Evolutionary conservation across 768 basidiomycete species (phyloP).

Genomic region (Boletus pseudopeckii): DNA sequence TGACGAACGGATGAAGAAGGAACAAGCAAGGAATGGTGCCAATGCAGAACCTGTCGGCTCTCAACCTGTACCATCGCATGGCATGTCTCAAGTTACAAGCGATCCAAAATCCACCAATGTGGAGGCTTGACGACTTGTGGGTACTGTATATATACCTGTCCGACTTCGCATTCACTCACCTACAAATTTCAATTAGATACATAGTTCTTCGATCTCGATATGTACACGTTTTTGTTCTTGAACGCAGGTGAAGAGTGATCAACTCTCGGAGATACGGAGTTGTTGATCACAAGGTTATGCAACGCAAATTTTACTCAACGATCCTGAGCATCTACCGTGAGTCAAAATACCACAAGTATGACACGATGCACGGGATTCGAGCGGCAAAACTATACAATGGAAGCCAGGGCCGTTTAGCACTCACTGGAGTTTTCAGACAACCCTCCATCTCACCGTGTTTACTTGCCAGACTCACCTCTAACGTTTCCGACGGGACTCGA

Average conservation of each 20-base stretch:
- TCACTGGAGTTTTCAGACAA: background rate
- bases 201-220: background rate
- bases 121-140: background rate
- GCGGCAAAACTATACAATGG: background rate
- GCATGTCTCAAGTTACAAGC: conserved; percentile 13
- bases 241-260: background rate
- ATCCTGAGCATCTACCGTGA: background rate
- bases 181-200: background rate
- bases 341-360: background rate
- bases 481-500: background rate
- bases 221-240: background rate
- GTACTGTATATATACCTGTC: background rate
- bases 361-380: background rate
- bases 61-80: conserved; percentile 22
- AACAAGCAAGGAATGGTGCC: conserved; percentile 17
- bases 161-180: background rate
- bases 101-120: conserved; percentile 1
- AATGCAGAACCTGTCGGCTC: conserved; percentile 9
- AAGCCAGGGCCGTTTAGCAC: background rate
- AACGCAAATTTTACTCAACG: background rate
- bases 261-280: background rate
- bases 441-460: background rate
- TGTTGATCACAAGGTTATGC: background rate
- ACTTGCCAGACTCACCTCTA: background rate
- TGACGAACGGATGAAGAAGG: conserved; percentile 28